Evolutionary conservation across 1,139 yeast genomes (phyloP), one percentile per base, ranked within the genome.

Genomic region (Groenewaldozyma auringiensis): DNA sequence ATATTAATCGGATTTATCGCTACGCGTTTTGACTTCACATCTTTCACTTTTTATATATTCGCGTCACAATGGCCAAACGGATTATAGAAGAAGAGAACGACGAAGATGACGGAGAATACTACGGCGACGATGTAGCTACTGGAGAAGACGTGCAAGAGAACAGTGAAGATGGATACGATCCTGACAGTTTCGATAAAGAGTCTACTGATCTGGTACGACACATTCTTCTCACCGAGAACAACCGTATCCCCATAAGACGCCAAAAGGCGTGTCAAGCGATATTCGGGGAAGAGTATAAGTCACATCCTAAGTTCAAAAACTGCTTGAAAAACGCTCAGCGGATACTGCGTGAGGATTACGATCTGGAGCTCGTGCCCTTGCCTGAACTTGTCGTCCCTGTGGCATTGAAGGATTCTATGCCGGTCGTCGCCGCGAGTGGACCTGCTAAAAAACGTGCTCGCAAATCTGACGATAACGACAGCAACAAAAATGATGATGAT

Each of bases 341-440:
- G n/a, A 44, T 43, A 13, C 37, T 48, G 31, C 36, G 41, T 18
- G 8, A 17, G 13, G 39, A 31, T 11, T 48, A 46, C 34, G 51
- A 43, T 6, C 33, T 48, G 49, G 47, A 44, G 17, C 14, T 48
- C 13, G 44, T 46, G 2, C 38, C 42, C 8, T 37, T 48, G 31
- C 51, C 51, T 11, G 43, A 37, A 4, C 40, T 31, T 9, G 43
- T 41, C n/a, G 37, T 27, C 16, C 51, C 51, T 31, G 17, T 20
- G 14, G 35, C 21, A 4, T 14, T 45, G n/a, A 13, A 41, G 20
- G 36, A 43, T 11, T 18, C 31, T 4, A 16, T 21, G 21, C 29
- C 29, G 11, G 11, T 11, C 11, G 29, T 6, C 6, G 9, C 29
- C 6, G 29, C 29, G 6, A 43, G 21, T 21, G 14, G 21, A 16